These are phyloP conservation scores for Didymella segeticola DNA, from an alignment of 2,329 filamentous ascomycete genomes.

Conservation along the genomic window DNA sequence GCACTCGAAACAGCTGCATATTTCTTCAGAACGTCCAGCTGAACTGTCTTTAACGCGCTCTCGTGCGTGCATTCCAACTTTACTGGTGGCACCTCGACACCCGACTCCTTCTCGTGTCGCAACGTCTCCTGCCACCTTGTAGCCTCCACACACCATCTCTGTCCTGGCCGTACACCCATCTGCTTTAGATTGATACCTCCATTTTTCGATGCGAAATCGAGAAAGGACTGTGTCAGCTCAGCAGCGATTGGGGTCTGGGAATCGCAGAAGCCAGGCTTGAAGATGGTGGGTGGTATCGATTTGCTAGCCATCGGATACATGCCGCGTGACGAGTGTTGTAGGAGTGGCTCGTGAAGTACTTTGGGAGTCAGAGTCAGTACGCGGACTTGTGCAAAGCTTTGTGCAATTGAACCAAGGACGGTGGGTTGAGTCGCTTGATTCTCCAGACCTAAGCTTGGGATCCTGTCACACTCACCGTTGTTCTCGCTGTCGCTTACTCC, in stretches of 20 bases:
- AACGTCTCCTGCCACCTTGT: conserved; percentile 17
- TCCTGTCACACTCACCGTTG: conserved; percentile 4
- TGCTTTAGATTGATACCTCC: conserved; percentile 19
- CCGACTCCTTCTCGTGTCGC: conserved; percentile 10
- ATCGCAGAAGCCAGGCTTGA: conserved; percentile 24
- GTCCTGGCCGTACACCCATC: conserved; percentile 20
- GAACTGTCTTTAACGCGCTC: conserved; percentile 14
- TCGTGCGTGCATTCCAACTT: conserved; percentile 22
- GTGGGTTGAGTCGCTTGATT: too few relatives aligned
- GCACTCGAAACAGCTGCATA: conserved; percentile 5
- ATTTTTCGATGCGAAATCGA: conserved; percentile 17
- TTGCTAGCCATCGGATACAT: conserved; percentile 23
- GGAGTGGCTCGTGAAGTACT: conserved; percentile 20
- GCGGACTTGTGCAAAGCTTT: not conserved
- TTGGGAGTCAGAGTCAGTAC: not conserved
- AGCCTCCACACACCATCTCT: conserved; percentile 21
- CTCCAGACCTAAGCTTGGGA: not conserved
- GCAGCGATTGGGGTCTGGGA: conserved; percentile 19
- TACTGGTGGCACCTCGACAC: conserved; percentile 14
- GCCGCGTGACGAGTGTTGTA: conserved; percentile 20
- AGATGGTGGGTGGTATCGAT: conserved; percentile 11
- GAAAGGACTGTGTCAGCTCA: conserved; percentile 19
- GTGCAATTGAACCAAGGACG: not conserved
- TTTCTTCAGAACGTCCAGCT: conserved; percentile 18
- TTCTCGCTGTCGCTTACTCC: conserved; percentile 12